Conservation (phyloP, 768 basidiomycete species). For the Podaxis sp. region DNA sequence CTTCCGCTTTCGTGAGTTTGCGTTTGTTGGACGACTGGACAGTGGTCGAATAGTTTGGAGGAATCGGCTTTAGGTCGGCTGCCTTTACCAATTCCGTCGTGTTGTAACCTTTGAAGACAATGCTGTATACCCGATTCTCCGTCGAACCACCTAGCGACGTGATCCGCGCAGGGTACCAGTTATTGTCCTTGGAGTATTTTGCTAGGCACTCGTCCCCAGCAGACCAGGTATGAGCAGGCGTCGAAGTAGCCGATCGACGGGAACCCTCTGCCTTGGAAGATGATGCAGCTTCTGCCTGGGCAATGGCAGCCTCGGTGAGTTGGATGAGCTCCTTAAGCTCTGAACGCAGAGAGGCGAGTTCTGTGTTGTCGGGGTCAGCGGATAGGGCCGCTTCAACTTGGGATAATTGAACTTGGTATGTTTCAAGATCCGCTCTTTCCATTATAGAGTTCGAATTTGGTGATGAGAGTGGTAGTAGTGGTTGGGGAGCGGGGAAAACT, state of each 20-base stretch:
- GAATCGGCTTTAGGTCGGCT: slow-evolving; percentile 65
- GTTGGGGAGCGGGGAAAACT: not conserved
- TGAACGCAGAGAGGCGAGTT: slow-evolving; percentile 66
- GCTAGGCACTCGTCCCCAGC: slow-evolving; percentile 86
- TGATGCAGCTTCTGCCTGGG: slow-evolving; percentile 57
- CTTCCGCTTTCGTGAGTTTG: slow-evolving; percentile 74
- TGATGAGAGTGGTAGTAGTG: slow-evolving; percentile 9
- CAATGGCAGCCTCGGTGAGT: slow-evolving; percentile 68
- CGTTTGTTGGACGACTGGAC: slow-evolving; percentile 59
- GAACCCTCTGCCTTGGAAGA: slow-evolving; percentile 31
- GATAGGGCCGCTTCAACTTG: slow-evolving; percentile 81
- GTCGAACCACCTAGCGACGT: slow-evolving; percentile 77
- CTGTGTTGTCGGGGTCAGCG: slow-evolving; percentile 68
- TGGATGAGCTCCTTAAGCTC: slow-evolving; percentile 83
- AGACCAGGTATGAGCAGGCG: slow-evolving; percentile 55
- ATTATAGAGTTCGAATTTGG: slow-evolving; percentile 21
- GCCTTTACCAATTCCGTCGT: slow-evolving; percentile 81
- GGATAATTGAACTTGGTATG: slow-evolving; percentile 85
- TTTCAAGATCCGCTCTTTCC: slow-evolving; percentile 79
- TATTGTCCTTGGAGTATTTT: slow-evolving; percentile 79
- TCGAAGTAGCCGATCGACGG: slow-evolving; percentile 27
- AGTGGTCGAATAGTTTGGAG: slow-evolving; percentile 46
- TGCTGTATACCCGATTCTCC: slow-evolving; percentile 82
- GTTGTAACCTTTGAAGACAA: slow-evolving; percentile 90
- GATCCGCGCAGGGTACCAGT: slow-evolving; percentile 88